These are phyloP conservation scores for Kentomonas sorsogonicus DNA, from an alignment of 208 protist genomes.

Conservation along the genomic window DNA sequence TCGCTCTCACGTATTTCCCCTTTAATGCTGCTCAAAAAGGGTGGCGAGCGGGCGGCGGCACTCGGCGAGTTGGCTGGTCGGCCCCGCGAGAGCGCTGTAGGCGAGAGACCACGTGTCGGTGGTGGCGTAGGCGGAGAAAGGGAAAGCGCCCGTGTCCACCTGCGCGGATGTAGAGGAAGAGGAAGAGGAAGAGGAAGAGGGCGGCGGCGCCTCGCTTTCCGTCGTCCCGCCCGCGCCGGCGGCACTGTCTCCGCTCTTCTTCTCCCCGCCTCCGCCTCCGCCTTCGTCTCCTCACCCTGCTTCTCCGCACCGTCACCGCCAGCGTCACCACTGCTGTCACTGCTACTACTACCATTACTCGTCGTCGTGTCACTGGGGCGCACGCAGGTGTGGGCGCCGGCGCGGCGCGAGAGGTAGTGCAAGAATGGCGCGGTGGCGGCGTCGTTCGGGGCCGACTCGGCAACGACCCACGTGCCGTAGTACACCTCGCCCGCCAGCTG, in stretches of 20 bases:
- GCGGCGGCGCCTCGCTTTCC: not conserved
- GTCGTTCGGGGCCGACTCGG: constrained; percentile 19
- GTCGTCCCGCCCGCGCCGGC: not conserved
- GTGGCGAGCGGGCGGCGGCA: not conserved
- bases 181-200: too few species aligned
- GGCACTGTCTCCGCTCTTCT: not conserved
- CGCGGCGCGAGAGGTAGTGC: constrained; percentile 34
- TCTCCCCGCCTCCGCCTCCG: not conserved
- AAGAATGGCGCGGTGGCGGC: constrained; percentile 38
- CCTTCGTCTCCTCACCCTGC: not conserved
- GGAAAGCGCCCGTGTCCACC: not conserved
- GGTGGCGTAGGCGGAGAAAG: not conserved
- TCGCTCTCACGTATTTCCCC: not conserved
- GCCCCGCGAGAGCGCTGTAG: not conserved
- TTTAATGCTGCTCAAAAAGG: not conserved
- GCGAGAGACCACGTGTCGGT: not conserved
- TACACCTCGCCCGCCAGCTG: constrained; percentile 73
- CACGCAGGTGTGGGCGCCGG: constrained; percentile 13
- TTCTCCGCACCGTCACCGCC: not conserved
- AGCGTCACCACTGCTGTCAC: not conserved
- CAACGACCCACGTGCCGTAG: constrained; percentile 70
- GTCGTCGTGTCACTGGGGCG: not conserved
- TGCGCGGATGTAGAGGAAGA: not conserved
- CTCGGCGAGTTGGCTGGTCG: not conserved
- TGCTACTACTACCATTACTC: too few species aligned